A percentile compares a stretch with the other conserved stretches of the same genome.
Conservation (phyloP, 129 eudicot genomes). For the Cynara cardunculus region DNA sequence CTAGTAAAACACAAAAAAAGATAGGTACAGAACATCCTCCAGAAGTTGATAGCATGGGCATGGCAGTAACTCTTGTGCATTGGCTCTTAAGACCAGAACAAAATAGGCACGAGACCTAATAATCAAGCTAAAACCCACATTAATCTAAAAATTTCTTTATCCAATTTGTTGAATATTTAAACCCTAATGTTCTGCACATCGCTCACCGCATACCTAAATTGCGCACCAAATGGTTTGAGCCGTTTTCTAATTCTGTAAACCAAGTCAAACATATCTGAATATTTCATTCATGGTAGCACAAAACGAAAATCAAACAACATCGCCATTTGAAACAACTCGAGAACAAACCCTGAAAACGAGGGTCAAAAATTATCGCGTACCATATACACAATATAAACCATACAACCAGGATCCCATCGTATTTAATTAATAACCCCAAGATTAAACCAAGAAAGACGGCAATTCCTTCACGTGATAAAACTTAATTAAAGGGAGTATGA, state of each 20-base stretch:
- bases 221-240: neutral
- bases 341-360: neutral
- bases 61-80: neutral
- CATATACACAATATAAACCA: neutral
- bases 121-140: neutral
- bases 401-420: neutral
- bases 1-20: neutral
- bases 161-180: neutral
- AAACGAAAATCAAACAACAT: neutral
- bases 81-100: neutral
- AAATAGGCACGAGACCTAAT: neutral
- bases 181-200: conserved; percentile 7
- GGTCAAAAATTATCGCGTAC: neutral
- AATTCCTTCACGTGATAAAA: neutral
- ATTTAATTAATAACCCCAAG: neutral
- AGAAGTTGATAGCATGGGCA: neutral
- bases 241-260: neutral
- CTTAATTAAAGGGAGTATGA: neutral
- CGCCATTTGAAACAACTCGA: neutral
- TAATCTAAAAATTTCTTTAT: neutral
- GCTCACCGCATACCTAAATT: neutral
- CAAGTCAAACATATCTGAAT: neutral
- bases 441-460: neutral
- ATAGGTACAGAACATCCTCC: neutral
- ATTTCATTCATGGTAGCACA: neutral